phyloP scores from a whole-genome alignment of 345 rosid genomes.

The Eucalyptus coolabah region DNA sequence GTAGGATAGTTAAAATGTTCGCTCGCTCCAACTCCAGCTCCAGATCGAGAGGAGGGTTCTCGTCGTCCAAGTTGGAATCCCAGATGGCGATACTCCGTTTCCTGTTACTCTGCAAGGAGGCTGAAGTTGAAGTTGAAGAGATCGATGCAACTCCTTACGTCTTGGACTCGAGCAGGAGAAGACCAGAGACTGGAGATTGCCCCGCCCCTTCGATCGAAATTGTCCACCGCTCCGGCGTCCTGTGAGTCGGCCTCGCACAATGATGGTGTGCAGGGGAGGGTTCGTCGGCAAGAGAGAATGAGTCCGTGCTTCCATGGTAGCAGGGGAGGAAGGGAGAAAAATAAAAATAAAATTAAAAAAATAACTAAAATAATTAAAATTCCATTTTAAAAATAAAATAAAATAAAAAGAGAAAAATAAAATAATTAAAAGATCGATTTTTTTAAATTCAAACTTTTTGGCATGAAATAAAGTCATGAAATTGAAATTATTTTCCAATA shows the following conservation, averaged over 20 bases:
- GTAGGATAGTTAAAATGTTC: neutral
- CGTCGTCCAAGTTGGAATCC: conserved; percentile 71
- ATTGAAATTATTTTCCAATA: too few relatives aligned
- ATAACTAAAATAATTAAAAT: too few relatives aligned
- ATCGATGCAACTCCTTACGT: too few relatives aligned
- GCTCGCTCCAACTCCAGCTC: conserved; percentile 46
- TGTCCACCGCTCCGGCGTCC: neutral
- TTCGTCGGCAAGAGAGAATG: neutral
- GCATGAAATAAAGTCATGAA: too few relatives aligned
- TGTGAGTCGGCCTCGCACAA: neutral
- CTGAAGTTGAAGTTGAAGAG: conserved; percentile 37
- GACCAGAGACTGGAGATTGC: neutral
- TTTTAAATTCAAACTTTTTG: too few relatives aligned
- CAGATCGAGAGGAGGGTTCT: conserved; percentile 28
- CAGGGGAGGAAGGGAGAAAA: too few relatives aligned
- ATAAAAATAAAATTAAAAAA: too few relatives aligned
- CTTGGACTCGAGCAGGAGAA: too few relatives aligned
- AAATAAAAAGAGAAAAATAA: too few relatives aligned
- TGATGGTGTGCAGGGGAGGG: neutral
- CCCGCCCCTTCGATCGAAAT: neutral
- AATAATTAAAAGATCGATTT: too few relatives aligned
- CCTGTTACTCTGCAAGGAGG: conserved; percentile 7
- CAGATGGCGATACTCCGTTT: conserved; percentile 1
- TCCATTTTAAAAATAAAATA: too few relatives aligned
- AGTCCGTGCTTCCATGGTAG: neutral